phyloP scores from a whole-genome alignment of 106 monocot species.

The Dactylorhiza incarnata region DNA sequence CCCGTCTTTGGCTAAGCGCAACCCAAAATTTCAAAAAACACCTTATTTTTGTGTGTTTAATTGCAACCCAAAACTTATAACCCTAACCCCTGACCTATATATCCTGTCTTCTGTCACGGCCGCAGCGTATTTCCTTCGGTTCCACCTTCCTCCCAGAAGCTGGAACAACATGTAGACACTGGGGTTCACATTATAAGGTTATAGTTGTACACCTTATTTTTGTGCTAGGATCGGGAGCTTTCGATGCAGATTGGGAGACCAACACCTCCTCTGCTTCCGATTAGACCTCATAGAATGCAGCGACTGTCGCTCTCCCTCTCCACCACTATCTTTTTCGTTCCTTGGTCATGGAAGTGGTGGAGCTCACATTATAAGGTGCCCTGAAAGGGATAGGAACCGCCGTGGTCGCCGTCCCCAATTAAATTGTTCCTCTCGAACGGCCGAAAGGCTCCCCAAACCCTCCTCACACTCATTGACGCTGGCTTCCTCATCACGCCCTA shows the following conservation, averaged over 20 bases:
- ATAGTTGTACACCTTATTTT: no score
- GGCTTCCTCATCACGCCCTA: slow-evolving; percentile 35
- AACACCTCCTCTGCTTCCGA: slow-evolving; percentile 71
- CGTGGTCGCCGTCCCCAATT: no score
- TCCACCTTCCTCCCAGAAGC: no score
- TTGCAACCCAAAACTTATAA: no score
- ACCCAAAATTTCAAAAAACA: no score
- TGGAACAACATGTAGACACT: no score
- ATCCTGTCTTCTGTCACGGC: no score
- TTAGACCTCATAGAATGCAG: slow-evolving; percentile 10
- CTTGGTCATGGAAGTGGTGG: slow-evolving; percentile 14
- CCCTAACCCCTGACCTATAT: no score
- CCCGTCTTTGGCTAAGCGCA: no score
- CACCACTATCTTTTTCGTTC: slow-evolving; percentile 5
- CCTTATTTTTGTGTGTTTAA: no score
- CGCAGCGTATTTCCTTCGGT: no score
- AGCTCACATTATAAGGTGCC: slow-evolving; percentile 22
- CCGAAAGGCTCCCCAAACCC: slow-evolving; percentile 51
- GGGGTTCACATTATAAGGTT: no score
- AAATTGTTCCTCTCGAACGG: slow-evolving; percentile 54
- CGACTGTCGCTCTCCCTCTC: slow-evolving; percentile 16
- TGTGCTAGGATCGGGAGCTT: slow-evolving; percentile 65
- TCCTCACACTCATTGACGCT: slow-evolving; percentile 34
- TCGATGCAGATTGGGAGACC: slow-evolving; percentile 85
- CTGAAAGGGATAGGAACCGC: background rate